Percentiles rank a stretch among this genome's conserved stretches.
Evolutionary conservation across 768 basidiomycete species (phyloP).

Genomic region (Boletellus ananas): DNA sequence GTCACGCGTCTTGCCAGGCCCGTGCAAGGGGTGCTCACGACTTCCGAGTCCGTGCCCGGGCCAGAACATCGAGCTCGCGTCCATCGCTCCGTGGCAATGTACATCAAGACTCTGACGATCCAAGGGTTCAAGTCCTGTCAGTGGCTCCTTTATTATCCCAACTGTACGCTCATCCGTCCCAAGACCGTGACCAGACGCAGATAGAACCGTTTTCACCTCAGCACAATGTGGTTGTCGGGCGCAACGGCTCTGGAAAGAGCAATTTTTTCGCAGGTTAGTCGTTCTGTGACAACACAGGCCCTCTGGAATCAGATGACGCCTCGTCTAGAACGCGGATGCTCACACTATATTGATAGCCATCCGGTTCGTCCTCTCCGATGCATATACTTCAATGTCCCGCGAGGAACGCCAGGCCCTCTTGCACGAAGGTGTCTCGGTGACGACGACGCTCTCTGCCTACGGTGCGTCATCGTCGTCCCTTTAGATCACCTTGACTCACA

Average conservation of each 20-base stretch:
- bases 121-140: conserved; percentile 98
- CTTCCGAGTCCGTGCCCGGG: not conserved
- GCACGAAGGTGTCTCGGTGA: conserved; percentile 87
- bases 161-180: conserved; percentile 4
- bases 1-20: conserved; percentile 12
- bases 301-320: not conserved
- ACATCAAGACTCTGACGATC: conserved; percentile 85
- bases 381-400: conserved; percentile 91
- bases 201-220: conserved; percentile 93
- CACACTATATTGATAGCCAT: conserved; percentile 54
- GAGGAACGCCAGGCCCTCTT: conserved; percentile 92
- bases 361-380: conserved; percentile 96
- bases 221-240: conserved; percentile 95
- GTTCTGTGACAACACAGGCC: not conserved
- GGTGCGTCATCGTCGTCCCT: conserved; percentile 41
- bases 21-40: not conserved
- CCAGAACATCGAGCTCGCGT: not conserved
- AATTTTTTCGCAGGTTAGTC: conserved; percentile 93
- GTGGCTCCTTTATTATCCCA: conserved; percentile 16
- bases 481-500: not conserved
- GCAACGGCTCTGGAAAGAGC: conserved; percentile 97
- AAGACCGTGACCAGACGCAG: conserved; percentile 84
- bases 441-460: conserved; percentile 88
- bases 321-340: conserved; percentile 2
- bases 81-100: conserved; percentile 41